A percentile compares a stretch with the other conserved stretches of the same genome.
Evolutionary conservation across 202 grass and related monocot genomes (phyloP).

Genomic region (Cymbopogon flexuosus): DNA sequence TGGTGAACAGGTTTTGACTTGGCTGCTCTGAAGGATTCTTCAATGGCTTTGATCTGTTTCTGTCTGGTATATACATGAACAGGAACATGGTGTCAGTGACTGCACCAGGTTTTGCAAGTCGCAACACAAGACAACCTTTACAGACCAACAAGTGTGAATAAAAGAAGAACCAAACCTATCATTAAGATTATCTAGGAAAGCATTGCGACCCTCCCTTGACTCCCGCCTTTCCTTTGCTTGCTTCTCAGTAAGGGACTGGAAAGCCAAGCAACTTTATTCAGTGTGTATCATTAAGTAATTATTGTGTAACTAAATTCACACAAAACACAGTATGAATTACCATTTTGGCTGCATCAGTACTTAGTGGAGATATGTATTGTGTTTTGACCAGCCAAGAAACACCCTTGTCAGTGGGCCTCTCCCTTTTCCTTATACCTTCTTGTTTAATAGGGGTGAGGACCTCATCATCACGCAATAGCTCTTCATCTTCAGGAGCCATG

Average conservation of each 20-base stretch:
- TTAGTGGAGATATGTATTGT: constrained; percentile 96
- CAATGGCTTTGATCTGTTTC: constrained; percentile 87
- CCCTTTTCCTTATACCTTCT: constrained; percentile 90
- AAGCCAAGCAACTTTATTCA: constrained; percentile 25
- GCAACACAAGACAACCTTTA: constrained; percentile 17
- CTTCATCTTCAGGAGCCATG: constrained; percentile 76
- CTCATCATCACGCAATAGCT: constrained; percentile 82
- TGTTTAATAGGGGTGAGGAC: constrained; percentile 84
- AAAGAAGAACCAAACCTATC: constrained; percentile 52
- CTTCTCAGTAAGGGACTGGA: constrained; percentile 89
- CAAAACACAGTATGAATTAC: constrained; percentile 42
- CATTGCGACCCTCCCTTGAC: constrained; percentile 63
- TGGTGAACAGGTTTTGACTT: constrained; percentile 84
- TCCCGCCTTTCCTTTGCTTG: constrained; percentile 96
- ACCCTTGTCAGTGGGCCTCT: constrained; percentile 89
- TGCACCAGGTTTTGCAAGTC: constrained; percentile 17
- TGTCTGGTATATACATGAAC: constrained; percentile 59
- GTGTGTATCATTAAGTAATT: constrained; percentile 23
- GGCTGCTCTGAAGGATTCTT: constrained; percentile 86
- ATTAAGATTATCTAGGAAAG: constrained; percentile 82
- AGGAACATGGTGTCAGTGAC: constrained; percentile 30
- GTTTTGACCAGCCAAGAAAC: constrained; percentile 99
- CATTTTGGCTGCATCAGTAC: constrained; percentile 74
- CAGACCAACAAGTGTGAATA: neutral
- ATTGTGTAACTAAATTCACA: constrained; percentile 31